Percentiles rank a stretch among this genome's conserved stretches.
These are phyloP conservation scores for Pestalotiopsis fici DNA, from an alignment of 2,329 filamentous ascomycete species.

Conservation along the genomic window DNA sequence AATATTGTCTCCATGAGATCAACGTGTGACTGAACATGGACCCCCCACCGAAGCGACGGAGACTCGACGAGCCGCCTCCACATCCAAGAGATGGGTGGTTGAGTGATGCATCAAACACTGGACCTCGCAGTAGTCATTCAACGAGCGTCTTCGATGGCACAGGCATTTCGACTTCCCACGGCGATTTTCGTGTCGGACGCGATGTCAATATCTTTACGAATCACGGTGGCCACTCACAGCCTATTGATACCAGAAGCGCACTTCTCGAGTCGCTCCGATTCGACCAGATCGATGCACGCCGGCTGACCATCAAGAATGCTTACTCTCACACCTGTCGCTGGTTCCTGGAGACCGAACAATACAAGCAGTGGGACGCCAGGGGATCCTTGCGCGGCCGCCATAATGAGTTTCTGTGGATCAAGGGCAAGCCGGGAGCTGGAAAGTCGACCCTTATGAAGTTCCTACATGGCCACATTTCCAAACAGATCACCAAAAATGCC, in stretches of 20 bases:
- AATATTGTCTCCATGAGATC: neutral
- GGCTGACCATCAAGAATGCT: neutral
- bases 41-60: neutral
- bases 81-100: neutral
- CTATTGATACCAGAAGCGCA: neutral
- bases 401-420: neutral
- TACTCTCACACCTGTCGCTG: neutral
- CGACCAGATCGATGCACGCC: neutral
- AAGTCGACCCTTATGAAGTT: slow-evolving; percentile 4
- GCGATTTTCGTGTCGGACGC: neutral
- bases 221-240: neutral
- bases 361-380: neutral
- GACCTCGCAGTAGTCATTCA: neutral
- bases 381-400: neutral
- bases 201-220: neutral
- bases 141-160: neutral
- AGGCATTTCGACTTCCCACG: neutral
- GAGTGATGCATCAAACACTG: neutral
- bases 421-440: neutral
- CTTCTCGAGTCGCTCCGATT: neutral
- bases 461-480: neutral
- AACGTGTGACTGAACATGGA: neutral
- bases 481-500: neutral
- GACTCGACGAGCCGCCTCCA: neutral
- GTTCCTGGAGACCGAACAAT: neutral